Conservation (phyloP, 768 basidiomycete species). For the Naganishia vaughanmartiniae region DNA sequence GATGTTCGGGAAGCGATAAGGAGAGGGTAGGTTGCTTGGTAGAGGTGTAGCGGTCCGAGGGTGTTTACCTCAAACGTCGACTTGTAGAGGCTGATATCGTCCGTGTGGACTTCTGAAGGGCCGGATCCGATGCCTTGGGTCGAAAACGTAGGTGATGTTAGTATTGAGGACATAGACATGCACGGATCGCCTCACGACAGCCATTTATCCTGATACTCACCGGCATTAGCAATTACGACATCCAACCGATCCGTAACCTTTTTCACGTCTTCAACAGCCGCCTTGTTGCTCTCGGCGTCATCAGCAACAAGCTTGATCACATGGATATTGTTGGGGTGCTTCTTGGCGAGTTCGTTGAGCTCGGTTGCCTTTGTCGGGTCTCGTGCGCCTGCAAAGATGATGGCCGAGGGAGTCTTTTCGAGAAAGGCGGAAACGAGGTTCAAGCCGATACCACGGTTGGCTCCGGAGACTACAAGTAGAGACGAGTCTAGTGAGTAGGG, state of each 20-base stretch:
- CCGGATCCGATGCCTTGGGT: background rate
- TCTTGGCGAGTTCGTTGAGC: slow-evolving; percentile 26
- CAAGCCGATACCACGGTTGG: slow-evolving; percentile 38
- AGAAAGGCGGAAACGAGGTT: slow-evolving; percentile 34
- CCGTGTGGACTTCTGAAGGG: background rate
- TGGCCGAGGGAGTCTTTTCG: slow-evolving; percentile 25
- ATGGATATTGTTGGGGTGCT: slow-evolving; percentile 17
- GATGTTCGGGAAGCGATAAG: slow-evolving; percentile 7
- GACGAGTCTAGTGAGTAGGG: too few relatives aligned
- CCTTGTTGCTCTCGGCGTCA: slow-evolving; percentile 34
- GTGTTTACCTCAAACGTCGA: slow-evolving; percentile 27
- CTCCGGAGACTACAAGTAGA: slow-evolving; percentile 36
- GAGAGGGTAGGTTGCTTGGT: slow-evolving; percentile 28
- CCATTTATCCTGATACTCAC: slow-evolving; percentile 13
- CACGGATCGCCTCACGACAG: too few relatives aligned
- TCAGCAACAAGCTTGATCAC: slow-evolving; percentile 35
- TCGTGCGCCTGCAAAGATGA: slow-evolving; percentile 36
- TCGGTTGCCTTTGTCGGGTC: slow-evolving; percentile 15
- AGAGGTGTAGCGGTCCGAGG: slow-evolving; percentile 30
- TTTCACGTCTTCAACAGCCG: slow-evolving; percentile 35
- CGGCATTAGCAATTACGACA: slow-evolving; percentile 41
- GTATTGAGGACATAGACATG: too few relatives aligned
- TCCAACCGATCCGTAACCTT: slow-evolving; percentile 38
- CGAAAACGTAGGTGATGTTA: background rate
- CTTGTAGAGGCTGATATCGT: background rate